Evolutionary conservation across 257 asterid species (phyloP), one percentile per base, ranked within the genome.

Genomic region (Handroanthus guayacan): DNA sequence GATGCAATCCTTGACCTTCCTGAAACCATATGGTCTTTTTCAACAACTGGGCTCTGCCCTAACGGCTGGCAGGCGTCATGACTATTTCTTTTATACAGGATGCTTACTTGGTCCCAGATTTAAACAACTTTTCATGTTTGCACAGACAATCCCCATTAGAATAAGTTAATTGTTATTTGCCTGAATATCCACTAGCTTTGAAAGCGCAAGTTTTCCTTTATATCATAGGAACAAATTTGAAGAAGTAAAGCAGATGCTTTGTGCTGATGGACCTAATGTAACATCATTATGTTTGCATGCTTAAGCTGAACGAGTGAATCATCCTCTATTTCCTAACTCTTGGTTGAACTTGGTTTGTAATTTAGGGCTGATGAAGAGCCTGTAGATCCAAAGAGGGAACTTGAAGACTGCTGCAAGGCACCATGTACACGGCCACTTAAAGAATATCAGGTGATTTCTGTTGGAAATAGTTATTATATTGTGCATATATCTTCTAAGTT

Each of bases 281-380:
- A 61, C 48, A 11, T 61, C 51, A 38, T 10, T 5, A 20, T 45
- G 55, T 56, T 34, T 51, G 3, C 71, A 17, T 65, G 62, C 56
- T 16, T 69, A 45, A 11, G 16, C 77, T 51, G 31, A 41, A 63
- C 63, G 18, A 34, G 54, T 57, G 38, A 47, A 63, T 62, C 54
- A 14, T 3, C 75, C 65, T 72, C 41, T 6, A 57, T 63, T 36
- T 58, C 34, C 25, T 44, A 41, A 54, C 67, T 13, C 16, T 67
- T 48, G 10, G 20, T 5, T 43, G 51, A 9, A 50, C 36, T 38
- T 82, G 5, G 66, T 45, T 72, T 75, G 34, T 41, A 51, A 51
- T 67, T 48, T 83, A 92, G 97, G 97, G 78, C 97, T 34, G 97
- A 90, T 54, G 94, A 92, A 60, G 97, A 92, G 75, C 92, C 94